Evolutionary conservation across 2,329 filamentous ascomycete species (phyloP).

Genomic region (Paraphoma sp.): DNA sequence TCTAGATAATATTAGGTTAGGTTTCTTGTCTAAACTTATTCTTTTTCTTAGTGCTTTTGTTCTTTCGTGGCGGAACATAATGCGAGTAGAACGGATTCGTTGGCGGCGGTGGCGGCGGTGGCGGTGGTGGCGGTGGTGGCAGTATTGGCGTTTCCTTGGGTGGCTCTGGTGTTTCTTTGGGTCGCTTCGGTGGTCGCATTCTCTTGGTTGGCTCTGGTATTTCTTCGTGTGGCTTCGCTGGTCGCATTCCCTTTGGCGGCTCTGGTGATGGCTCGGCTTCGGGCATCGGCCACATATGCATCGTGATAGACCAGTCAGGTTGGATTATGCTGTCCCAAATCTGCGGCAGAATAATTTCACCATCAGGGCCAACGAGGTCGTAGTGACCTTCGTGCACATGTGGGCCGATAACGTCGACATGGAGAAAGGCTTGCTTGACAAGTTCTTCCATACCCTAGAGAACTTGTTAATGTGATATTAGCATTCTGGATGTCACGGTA

Average conservation of each 20-base stretch:
- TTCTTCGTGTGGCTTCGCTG: slow-evolving; percentile 13
- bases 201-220: too few relatives aligned
- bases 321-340: slow-evolving; percentile 57
- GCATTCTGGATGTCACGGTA: too few relatives aligned
- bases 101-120: slow-evolving; percentile 15
- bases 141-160: too few relatives aligned
- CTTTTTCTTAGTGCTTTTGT: slow-evolving; percentile 22
- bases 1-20: slow-evolving; percentile 10
- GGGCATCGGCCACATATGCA: slow-evolving; percentile 58
- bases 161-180: too few relatives aligned
- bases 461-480: too few relatives aligned
- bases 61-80: slow-evolving; percentile 15
- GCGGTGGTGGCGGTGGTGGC: too few relatives aligned
- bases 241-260: too few relatives aligned
- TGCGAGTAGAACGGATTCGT: slow-evolving; percentile 19
- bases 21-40: slow-evolving; percentile 18
- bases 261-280: slow-evolving; percentile 28
- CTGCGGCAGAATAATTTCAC: slow-evolving; percentile 58
- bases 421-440: slow-evolving; percentile 58
- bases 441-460: slow-evolving; percentile 58
- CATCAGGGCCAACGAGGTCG: slow-evolving; percentile 56
- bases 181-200: slow-evolving; percentile 10
- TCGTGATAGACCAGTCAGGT: slow-evolving; percentile 56
- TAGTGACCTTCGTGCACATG: slow-evolving; percentile 56
- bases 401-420: slow-evolving; percentile 54